These are phyloP conservation scores for Hansenula sp. DNA, from an alignment of 1,139 yeast species.

Conservation along the genomic window DNA sequence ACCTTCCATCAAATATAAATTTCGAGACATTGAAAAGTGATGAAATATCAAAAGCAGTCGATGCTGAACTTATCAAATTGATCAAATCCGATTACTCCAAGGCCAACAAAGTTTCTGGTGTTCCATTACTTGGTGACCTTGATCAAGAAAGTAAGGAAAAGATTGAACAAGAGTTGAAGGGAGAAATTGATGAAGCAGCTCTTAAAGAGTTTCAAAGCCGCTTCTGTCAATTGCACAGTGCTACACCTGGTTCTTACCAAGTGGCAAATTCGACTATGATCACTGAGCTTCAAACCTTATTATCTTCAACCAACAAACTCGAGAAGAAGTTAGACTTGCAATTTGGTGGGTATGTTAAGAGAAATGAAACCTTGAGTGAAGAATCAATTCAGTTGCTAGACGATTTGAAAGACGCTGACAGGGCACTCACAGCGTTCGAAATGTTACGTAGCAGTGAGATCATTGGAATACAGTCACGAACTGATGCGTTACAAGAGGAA, in stretches of 20 bases:
- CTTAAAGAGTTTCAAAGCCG: constrained; percentile 8
- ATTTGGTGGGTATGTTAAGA: constrained; percentile 32
- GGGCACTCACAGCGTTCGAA: constrained; percentile 23
- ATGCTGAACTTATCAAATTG: constrained; percentile 33
- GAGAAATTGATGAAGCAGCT: constrained; percentile 20
- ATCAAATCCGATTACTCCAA: constrained; percentile 46
- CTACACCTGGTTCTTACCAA: constrained; percentile 8
- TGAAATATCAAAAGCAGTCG: constrained; percentile 26
- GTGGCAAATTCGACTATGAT: constrained; percentile 14
- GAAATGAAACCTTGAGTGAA: constrained; percentile 26
- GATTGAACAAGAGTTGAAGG: constrained; percentile 30
- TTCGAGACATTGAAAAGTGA: constrained; percentile 1
- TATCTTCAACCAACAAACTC: constrained; percentile 28
- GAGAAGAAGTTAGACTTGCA: constrained; percentile 30
- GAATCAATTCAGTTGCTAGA: constrained; percentile 24
- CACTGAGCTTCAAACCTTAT: constrained; percentile 18
- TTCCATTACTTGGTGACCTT: constrained; percentile 33
- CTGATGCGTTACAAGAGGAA: constrained; percentile 31
- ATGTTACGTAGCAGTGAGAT: constrained; percentile 29
- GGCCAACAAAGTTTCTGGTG: constrained; percentile 18
- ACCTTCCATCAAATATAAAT: constrained; percentile 20
- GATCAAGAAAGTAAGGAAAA: constrained; percentile 32
- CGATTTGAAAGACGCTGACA: constrained; percentile 25
- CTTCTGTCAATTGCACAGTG: neutral
- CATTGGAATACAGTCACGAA: constrained; percentile 27